These are phyloP conservation scores for Adansonia madagascariensis DNA, from an alignment of 441 rosid genomes.

Conservation along the genomic window DNA sequence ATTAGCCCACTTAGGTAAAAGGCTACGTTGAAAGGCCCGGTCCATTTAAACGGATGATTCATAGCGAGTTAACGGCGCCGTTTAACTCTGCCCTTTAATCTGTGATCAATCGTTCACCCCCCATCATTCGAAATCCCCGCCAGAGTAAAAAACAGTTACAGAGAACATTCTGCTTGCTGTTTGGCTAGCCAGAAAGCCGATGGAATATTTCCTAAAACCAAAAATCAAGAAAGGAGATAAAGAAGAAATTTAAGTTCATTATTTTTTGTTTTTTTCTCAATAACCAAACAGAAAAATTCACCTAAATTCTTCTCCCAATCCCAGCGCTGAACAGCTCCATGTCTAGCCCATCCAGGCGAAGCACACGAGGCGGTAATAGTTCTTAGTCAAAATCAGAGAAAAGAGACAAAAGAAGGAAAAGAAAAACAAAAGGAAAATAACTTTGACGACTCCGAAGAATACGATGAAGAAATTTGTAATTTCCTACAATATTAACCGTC, in stretches of 20 bases:
- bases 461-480: constrained; percentile 28
- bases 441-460: constrained; percentile 28
- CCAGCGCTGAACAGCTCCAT: neutral
- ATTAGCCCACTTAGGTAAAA: neutral
- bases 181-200: constrained; percentile 22
- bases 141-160: neutral
- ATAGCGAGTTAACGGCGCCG: neutral
- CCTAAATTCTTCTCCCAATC: neutral
- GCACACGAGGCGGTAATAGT: constrained; percentile 23
- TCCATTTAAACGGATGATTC: neutral
- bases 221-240: neutral
- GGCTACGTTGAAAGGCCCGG: neutral
- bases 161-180: constrained; percentile 8
- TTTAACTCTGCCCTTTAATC: neutral
- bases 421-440: neutral
- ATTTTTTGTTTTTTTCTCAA: constrained; percentile 21
- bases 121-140: neutral
- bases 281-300: constrained; percentile 22
- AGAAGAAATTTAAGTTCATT: neutral
- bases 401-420: constrained; percentile 13
- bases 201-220: constrained; percentile 24
- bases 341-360: constrained; percentile 29
- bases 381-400: neutral
- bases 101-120: neutral
- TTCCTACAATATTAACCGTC: constrained; percentile 21